These are phyloP conservation scores for Phytophthora cactorum DNA, from an alignment of 352 stramenopile species.

Conservation along the genomic window DNA sequence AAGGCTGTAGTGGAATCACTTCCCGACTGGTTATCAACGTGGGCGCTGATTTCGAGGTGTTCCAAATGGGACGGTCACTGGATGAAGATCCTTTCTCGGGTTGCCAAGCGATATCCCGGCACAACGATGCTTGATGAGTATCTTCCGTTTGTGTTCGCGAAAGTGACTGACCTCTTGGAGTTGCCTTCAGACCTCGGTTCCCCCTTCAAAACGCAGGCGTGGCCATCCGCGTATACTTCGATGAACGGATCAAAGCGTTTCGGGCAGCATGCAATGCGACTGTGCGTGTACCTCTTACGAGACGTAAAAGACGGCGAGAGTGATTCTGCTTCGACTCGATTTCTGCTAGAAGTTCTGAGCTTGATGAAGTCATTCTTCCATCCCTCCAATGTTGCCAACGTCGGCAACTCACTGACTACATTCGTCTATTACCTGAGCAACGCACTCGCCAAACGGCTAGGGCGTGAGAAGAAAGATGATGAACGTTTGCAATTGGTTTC, in stretches of 20 bases:
- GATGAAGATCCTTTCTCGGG: constrained; percentile 75
- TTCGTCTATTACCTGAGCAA: constrained; percentile 65
- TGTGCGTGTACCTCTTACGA: constrained; percentile 61
- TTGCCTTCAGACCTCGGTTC: constrained; percentile 72
- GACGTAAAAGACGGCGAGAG: constrained; percentile 22
- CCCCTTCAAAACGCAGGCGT: constrained; percentile 68
- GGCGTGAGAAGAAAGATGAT: constrained; percentile 45
- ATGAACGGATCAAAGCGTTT: constrained; percentile 65
- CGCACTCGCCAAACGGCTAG: constrained; percentile 55
- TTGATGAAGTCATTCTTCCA: constrained; percentile 77
- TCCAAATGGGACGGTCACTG: constrained; percentile 75
- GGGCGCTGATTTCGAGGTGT: constrained; percentile 58
- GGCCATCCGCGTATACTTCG: constrained; percentile 52
- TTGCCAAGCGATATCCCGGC: constrained; percentile 55
- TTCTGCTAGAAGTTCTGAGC: constrained; percentile 63
- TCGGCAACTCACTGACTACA: constrained; percentile 57
- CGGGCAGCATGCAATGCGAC: constrained; percentile 57
- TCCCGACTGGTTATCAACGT: constrained; percentile 63
- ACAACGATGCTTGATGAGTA: constrained; percentile 38
- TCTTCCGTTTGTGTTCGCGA: constrained; percentile 69
- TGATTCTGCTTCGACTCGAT: constrained; percentile 41
- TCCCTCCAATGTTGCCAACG: constrained; percentile 71
- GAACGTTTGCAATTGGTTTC: constrained; percentile 38
- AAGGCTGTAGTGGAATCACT: constrained; percentile 37
- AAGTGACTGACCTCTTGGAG: constrained; percentile 65